Percentiles rank a stretch among this genome's conserved stretches.
Evolutionary conservation across 2,329 filamentous ascomycete species (phyloP).

Genomic region (Apiospora phragmitis): DNA sequence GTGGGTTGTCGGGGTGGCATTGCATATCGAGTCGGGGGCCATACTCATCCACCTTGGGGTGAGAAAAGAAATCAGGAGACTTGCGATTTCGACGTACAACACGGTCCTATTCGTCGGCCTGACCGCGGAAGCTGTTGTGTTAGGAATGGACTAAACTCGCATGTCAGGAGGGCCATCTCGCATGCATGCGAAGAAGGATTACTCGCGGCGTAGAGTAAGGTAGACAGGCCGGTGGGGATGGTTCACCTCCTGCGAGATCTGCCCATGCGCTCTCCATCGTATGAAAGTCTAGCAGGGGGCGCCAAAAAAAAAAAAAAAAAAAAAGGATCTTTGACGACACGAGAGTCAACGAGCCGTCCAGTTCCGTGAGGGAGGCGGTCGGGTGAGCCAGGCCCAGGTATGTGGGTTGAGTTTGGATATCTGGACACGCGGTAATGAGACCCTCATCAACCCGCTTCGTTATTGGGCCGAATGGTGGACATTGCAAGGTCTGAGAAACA

Average conservation of each 20-base stretch:
- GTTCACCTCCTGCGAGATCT: not conserved
- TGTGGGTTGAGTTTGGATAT: not conserved
- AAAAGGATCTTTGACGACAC: not conserved
- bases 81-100: not conserved
- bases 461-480: not conserved
- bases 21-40: not conserved
- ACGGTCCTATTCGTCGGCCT: not conserved
- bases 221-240: not conserved
- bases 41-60: not conserved
- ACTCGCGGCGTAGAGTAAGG: not conserved
- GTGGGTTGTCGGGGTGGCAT: slow-evolving; percentile 1
- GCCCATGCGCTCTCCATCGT: not conserved
- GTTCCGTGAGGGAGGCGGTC: not conserved
- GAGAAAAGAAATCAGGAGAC: not conserved
- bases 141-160: not conserved
- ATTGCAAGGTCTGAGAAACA: slow-evolving; percentile 7
- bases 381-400: not conserved
- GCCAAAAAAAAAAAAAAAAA: not conserved
- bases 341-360: not conserved
- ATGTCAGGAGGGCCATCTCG: not conserved
- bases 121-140: not conserved
- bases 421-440: slow-evolving; percentile 1
- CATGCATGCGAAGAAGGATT: not conserved
- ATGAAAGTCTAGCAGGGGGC: not conserved
- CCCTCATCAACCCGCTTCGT: not conserved